Conservation (phyloP, 768 basidiomycete genomes). For the Hygrocybe coccinea region DNA sequence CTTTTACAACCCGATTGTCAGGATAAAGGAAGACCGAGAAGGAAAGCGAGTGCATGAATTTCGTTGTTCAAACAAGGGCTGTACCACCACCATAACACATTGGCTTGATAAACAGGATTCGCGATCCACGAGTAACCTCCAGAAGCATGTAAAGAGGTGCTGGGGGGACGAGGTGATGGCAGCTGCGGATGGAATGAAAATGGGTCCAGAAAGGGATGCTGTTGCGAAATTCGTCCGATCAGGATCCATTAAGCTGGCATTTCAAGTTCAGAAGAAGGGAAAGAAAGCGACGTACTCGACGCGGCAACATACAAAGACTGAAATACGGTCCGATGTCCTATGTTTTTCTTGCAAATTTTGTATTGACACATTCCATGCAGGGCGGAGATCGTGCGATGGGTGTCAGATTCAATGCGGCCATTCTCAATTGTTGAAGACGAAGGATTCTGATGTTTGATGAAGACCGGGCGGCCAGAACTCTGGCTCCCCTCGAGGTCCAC, state of each 20-base stretch:
- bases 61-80: slow-evolving; percentile 17
- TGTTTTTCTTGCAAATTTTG: not conserved
- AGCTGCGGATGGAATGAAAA: slow-evolving; percentile 6
- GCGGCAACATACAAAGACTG: slow-evolving; percentile 21
- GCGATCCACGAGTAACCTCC: slow-evolving; percentile 26
- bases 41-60: slow-evolving; percentile 20
- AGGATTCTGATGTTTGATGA: slow-evolving; percentile 29
- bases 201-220: not conserved
- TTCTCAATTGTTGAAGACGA: slow-evolving; percentile 30
- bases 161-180: not conserved
- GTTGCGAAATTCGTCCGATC: slow-evolving; percentile 10
- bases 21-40: slow-evolving; percentile 14
- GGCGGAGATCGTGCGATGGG: slow-evolving; percentile 32
- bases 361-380: slow-evolving; percentile 17
- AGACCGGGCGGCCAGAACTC: slow-evolving; percentile 27
- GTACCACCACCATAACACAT: slow-evolving; percentile 10
- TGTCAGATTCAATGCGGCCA: slow-evolving; percentile 27
- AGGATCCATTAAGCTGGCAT: slow-evolving; percentile 21
- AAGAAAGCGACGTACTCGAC: slow-evolving; percentile 15
- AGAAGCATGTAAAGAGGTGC: slow-evolving; percentile 16
- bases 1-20: slow-evolving; percentile 19
- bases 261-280: slow-evolving; percentile 24
- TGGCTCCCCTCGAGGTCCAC: slow-evolving; percentile 26
- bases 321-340: slow-evolving; percentile 19
- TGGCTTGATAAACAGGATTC: slow-evolving; percentile 24